Percentiles rank a stretch among this genome's conserved stretches.
Evolutionary conservation across 2,329 filamentous ascomycete genomes (phyloP).

Genomic region (Aureobasidium mangrovei): DNA sequence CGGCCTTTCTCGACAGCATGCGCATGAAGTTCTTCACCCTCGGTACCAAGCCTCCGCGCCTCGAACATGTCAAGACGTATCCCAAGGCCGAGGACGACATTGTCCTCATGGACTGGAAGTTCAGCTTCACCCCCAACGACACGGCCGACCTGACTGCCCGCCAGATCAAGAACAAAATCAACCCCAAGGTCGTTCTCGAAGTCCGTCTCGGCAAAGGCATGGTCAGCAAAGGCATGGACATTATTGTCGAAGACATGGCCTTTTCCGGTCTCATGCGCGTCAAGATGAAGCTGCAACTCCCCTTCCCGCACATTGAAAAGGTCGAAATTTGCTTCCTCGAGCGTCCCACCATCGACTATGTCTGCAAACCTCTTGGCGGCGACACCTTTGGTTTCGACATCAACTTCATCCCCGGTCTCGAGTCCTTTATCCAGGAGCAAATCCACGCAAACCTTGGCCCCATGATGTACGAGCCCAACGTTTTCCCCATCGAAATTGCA

Average conservation of each 20-base stretch:
- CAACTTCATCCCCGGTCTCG: constrained; percentile 94
- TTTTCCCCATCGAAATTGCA: constrained; percentile 96
- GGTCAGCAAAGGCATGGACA: constrained; percentile 92
- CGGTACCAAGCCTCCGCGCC: constrained; percentile 85
- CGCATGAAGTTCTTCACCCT: constrained; percentile 90
- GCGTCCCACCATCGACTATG: constrained; percentile 84
- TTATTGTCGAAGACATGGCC: constrained; percentile 96
- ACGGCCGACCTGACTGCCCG: constrained; percentile 80
- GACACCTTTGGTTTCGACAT: constrained; percentile 96
- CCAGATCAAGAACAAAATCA: constrained; percentile 90
- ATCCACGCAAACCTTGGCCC: constrained; percentile 89
- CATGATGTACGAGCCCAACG: constrained; percentile 97
- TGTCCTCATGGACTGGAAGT: constrained; percentile 99
- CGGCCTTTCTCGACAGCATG: constrained; percentile 85
- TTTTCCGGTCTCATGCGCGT: constrained; percentile 94
- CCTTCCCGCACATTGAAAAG: constrained; percentile 90
- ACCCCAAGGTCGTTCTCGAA: constrained; percentile 92
- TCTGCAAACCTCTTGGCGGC: constrained; percentile 93
- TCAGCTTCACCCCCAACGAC: constrained; percentile 97
- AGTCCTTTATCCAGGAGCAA: constrained; percentile 88
- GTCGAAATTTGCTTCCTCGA: constrained; percentile 93
- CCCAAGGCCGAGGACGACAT: constrained; percentile 91
- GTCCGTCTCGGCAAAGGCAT: constrained; percentile 92
- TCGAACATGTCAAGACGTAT: constrained; percentile 98
- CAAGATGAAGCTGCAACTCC: constrained; percentile 93